phyloP scores from a whole-genome alignment of 1,284 basidiomycete genomes.

The Ganoderma sinense region DNA sequence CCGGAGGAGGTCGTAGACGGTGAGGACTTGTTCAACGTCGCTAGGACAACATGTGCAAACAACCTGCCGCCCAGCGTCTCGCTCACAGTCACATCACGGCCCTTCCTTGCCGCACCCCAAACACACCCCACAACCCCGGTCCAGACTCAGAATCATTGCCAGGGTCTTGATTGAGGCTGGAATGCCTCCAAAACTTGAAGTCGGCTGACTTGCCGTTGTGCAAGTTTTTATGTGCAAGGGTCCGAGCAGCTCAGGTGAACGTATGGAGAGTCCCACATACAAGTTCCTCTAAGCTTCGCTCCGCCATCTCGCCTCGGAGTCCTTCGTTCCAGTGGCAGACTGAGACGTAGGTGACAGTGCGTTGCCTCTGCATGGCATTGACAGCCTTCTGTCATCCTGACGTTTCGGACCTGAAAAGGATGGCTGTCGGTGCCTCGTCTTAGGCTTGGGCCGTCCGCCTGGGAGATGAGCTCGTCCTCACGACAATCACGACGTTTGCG shows the following conservation, averaged over 20 bases:
- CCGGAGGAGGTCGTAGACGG: constrained; percentile 19
- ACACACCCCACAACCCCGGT: neutral
- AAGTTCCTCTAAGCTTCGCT: no score
- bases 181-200: neutral
- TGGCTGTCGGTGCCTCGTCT: neutral
- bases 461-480: neutral
- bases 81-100: constrained; percentile 3
- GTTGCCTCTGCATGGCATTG: neutral
- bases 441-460: neutral
- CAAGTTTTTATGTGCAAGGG: no score
- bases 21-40: constrained; percentile 29
- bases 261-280: no score
- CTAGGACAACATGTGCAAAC: constrained; percentile 37
- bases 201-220: neutral
- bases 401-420: neutral
- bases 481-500: neutral
- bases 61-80: constrained; percentile 20
- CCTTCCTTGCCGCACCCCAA: neutral
- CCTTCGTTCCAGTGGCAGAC: no score
- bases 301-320: no score
- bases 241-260: neutral
- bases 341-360: no score
- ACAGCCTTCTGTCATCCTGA: neutral
- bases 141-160: no score
- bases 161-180: neutral